These are phyloP conservation scores for Penicillium expansum DNA, from an alignment of 2,329 filamentous ascomycete species.

Conservation along the genomic window DNA sequence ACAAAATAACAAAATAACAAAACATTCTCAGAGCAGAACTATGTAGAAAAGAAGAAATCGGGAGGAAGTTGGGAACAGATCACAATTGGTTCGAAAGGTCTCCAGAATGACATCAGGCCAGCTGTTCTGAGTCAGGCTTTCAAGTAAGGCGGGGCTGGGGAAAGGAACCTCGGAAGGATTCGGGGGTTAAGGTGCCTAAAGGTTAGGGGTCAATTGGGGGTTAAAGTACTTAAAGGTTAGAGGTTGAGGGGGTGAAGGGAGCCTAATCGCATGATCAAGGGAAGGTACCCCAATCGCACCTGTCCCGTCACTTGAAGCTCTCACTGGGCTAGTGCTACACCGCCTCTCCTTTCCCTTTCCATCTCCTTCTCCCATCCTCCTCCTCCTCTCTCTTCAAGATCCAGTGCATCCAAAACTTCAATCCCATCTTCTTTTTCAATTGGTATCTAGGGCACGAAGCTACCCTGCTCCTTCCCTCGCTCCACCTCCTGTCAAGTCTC, in stretches of 20 bases:
- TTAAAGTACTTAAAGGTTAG: too few relatives aligned
- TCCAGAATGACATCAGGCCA: conserved; percentile 27
- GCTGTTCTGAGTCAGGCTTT: conserved; percentile 9
- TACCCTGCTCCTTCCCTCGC: conserved; percentile 60
- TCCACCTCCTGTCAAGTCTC: conserved; percentile 59
- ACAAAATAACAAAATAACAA: neutral
- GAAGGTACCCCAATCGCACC: neutral
- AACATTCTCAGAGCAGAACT: neutral
- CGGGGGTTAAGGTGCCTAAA: neutral
- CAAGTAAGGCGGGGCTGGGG: neutral
- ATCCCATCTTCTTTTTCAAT: conserved; percentile 26
- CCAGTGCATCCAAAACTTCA: conserved; percentile 20
- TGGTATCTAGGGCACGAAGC: conserved; percentile 81
- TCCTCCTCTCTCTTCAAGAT: conserved; percentile 25
- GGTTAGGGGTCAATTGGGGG: neutral
- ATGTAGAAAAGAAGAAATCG: neutral
- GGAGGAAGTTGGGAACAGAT: neutral
- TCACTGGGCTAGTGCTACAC: conserved; percentile 20
- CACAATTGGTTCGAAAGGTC: conserved; percentile 5
- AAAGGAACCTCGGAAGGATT: neutral
- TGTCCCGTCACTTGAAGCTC: conserved; percentile 1
- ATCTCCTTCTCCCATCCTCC: conserved; percentile 18
- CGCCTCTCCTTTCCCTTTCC: conserved; percentile 24
- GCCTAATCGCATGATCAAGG: neutral
- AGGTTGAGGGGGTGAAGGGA: neutral